Conservation (phyloP, 148 eudicot species). For the Amaranthus cruentus region DNA sequence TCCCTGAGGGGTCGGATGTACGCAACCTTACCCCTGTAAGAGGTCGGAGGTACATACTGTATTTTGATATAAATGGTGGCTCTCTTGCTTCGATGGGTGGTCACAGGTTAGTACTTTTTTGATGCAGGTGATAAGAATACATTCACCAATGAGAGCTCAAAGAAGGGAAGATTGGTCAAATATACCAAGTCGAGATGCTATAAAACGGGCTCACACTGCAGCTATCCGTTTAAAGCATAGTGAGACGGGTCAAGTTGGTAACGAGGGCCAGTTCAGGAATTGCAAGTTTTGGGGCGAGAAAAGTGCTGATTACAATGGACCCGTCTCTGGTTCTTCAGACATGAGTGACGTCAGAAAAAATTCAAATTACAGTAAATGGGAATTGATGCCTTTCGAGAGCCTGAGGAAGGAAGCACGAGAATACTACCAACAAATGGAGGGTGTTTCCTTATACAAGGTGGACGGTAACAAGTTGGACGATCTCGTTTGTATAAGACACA, state of each 20-base stretch:
- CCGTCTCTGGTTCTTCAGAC: slow-evolving; percentile 72
- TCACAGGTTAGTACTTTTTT: neutral
- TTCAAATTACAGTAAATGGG: slow-evolving; percentile 90
- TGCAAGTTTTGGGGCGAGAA: slow-evolving; percentile 92
- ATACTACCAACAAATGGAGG: slow-evolving; percentile 76
- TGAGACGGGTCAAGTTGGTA: slow-evolving; percentile 40
- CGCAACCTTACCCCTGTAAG: too few species aligned
- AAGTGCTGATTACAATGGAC: slow-evolving; percentile 51
- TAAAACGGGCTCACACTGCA: slow-evolving; percentile 73
- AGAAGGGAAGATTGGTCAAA: slow-evolving; percentile 87
- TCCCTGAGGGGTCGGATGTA: too few species aligned
- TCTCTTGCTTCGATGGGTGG: neutral
- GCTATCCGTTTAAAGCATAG: slow-evolving; percentile 63
- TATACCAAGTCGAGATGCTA: slow-evolving; percentile 72
- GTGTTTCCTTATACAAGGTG: slow-evolving; percentile 78
- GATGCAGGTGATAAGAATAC: slow-evolving; percentile 81
- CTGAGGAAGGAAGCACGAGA: slow-evolving; percentile 74
- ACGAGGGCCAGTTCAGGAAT: slow-evolving; percentile 79
- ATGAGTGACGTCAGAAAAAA: slow-evolving; percentile 59
- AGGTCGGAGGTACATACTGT: too few species aligned
- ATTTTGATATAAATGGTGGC: too few species aligned
- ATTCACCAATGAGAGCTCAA: slow-evolving; percentile 93
- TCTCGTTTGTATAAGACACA: slow-evolving; percentile 79
- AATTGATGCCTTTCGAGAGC: slow-evolving; percentile 63
- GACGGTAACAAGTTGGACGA: slow-evolving; percentile 96